Conservation (phyloP, 805 yeast species). For the Candida nemodendra region DNA sequence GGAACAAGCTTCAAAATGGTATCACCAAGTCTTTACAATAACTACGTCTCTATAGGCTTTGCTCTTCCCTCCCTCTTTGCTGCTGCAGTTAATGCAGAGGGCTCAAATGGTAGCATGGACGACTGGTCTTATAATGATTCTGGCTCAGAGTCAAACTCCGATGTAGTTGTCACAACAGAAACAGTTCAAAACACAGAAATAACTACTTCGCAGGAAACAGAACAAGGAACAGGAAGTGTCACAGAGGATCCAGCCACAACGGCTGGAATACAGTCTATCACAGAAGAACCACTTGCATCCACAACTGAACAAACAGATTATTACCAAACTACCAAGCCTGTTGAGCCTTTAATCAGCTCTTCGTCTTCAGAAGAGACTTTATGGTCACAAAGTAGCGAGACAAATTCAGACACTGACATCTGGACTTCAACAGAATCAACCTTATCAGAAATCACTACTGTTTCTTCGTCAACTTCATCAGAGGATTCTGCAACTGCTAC, state of each 20-base stretch:
- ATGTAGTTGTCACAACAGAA: slow-evolving; percentile 1
- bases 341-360: too few species aligned
- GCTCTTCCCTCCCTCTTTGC: slow-evolving; percentile 12
- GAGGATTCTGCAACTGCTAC: slow-evolving; percentile 4
- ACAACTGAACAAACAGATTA: background rate
- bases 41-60: slow-evolving; percentile 8
- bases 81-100: slow-evolving; percentile 4
- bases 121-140: too few species aligned
- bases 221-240: slow-evolving; percentile 3
- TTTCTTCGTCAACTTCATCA: background rate
- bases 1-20: too few species aligned
- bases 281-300: background rate
- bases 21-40: slow-evolving; percentile 13
- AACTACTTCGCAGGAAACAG: background rate
- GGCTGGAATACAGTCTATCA: background rate
- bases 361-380: too few species aligned
- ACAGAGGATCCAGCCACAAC: slow-evolving; percentile 5
- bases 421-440: background rate
- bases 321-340: too few species aligned
- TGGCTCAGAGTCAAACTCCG: too few species aligned
- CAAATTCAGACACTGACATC: background rate
- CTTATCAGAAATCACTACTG: slow-evolving; percentile 2
- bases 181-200: background rate
- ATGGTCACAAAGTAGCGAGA: too few species aligned
- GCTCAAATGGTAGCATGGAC: slow-evolving; percentile 20